Evolutionary conservation across 192 early-diverging fungal species (phyloP).

Genomic region (Coemansia furcata): DNA sequence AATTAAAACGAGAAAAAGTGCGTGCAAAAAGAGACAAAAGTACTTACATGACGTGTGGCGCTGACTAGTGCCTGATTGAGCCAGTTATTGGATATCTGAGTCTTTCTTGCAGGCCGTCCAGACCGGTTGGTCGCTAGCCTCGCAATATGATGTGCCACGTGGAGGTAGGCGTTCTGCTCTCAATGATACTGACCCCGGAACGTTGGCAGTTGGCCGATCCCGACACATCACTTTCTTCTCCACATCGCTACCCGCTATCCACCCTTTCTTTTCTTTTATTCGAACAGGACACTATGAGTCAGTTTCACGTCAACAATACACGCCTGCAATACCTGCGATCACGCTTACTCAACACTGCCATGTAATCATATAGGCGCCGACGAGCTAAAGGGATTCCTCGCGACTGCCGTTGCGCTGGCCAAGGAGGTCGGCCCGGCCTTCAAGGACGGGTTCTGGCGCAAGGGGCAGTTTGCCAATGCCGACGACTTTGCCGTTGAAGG

Average conservation of each 20-base stretch:
- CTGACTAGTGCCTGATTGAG: too few relatives aligned
- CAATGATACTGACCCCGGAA: too few relatives aligned
- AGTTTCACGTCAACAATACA: not conserved
- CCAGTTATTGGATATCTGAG: too few relatives aligned
- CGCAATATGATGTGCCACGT: too few relatives aligned
- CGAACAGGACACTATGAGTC: not conserved
- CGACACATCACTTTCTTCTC: too few relatives aligned
- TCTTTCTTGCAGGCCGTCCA: too few relatives aligned
- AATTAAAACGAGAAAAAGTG: not conserved
- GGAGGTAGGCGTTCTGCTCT: too few relatives aligned
- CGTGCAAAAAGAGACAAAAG: not conserved
- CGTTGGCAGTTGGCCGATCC: too few relatives aligned
- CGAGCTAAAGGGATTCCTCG: conserved; percentile 31
- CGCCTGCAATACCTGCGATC: not conserved
- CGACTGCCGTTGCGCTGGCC: conserved; percentile 25
- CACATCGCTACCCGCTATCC: too few relatives aligned
- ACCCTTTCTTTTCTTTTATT: not conserved
- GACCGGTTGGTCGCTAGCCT: too few relatives aligned
- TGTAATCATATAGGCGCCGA: conserved; percentile 8
- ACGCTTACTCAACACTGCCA: not conserved
- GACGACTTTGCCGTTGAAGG: conserved; percentile 32
- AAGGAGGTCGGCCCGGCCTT: conserved; percentile 34
- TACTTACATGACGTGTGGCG: too few relatives aligned
- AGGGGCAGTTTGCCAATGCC: conserved; percentile 28
- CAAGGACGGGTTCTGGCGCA: conserved; percentile 47